Evolutionary conservation across 148 eudicot species (phyloP), one percentile per base, ranked within the genome.

Genomic region (Limonium bicolor): DNA sequence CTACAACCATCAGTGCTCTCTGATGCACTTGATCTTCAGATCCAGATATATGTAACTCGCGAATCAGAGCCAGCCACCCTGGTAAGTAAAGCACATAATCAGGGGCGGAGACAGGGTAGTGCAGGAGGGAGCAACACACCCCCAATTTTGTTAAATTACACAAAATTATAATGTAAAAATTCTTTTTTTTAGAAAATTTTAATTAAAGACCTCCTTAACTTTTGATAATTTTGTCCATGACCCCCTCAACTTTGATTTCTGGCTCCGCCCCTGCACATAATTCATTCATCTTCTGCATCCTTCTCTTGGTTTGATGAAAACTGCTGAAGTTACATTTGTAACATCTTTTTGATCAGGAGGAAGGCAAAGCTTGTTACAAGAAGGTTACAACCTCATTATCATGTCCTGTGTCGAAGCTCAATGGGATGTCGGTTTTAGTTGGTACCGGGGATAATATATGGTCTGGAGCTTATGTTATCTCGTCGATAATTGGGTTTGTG

Each of bases 401-500:
- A 25, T 71, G 20, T 50, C 70, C 73, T 30, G 41, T 36, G 48
- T 39, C 58, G 18, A 66, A 50, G 45, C 37, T 31, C 42, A 18
- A 57, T 53, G 66, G 67, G 48, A 70, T 87, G 51, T 87, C 86
- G 29, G 56, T 38, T 33, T 63, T 87, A 64, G 96, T 67, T 45
- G 96, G 96, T 20, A 82, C 96, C 1, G 96, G 96, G 35, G 64
- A 77, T 41, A 65, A 67, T 32, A 35, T 66, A 45, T 88, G 96
- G 96, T 58, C 78, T 21, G 90, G 94, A 41, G 22, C 66, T 21
- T 83, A 88, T 28, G 48, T 77, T 6, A 46, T 70, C 5, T 68
- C 71, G 26, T 67, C 86, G 1, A 71, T 82, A 10, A 36, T 77
- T 10, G 96, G 96, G 31, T 71, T 88, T 11, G 29, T 80, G 20